phyloP scores from a whole-genome alignment of 345 rosid genomes.

The Theobroma cacao region DNA sequence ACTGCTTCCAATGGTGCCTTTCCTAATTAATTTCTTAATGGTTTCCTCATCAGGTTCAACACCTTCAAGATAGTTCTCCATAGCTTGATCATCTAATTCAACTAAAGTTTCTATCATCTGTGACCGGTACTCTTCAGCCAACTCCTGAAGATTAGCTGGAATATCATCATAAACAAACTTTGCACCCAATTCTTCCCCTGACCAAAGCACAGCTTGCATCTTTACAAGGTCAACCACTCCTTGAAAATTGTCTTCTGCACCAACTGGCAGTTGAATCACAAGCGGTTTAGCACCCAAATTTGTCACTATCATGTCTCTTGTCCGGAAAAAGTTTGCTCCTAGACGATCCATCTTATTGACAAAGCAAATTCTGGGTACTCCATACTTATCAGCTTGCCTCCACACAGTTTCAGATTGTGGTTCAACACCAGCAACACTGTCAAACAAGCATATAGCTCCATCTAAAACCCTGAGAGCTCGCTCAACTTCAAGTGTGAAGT shows the following conservation, averaged over 20 bases:
- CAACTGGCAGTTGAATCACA: conserved; percentile 83
- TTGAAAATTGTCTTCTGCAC: conserved; percentile 77
- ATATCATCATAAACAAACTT: conserved; percentile 75
- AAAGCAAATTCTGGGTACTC: conserved; percentile 96
- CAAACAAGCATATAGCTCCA: conserved; percentile 94
- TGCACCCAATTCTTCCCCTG: conserved; percentile 97
- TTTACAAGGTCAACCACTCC: conserved; percentile 83
- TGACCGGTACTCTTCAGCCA: conserved; percentile 69
- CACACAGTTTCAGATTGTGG: conserved; percentile 99
- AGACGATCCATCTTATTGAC: conserved; percentile 96
- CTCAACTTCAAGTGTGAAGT: conserved; percentile 96
- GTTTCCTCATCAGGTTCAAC: conserved; percentile 86
- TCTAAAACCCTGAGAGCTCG: conserved; percentile 94
- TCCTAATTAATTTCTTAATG: conserved; percentile 70
- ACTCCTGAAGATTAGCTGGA: conserved; percentile 74
- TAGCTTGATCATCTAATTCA: conserved; percentile 84
- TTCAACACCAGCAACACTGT: conserved; percentile 99
- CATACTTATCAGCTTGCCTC: conserved; percentile 99
- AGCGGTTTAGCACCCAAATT: conserved; percentile 96
- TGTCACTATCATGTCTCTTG: conserved; percentile 90
- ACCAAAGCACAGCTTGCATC: conserved; percentile 92
- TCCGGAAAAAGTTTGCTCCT: conserved; percentile 92
- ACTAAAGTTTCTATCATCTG: conserved; percentile 68
- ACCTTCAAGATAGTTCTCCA: conserved; percentile 95
- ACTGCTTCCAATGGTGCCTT: conserved; percentile 64